phyloP scores from a whole-genome alignment of 495 filamentous ascomycete species.

The Sporormia fimetaria region DNA sequence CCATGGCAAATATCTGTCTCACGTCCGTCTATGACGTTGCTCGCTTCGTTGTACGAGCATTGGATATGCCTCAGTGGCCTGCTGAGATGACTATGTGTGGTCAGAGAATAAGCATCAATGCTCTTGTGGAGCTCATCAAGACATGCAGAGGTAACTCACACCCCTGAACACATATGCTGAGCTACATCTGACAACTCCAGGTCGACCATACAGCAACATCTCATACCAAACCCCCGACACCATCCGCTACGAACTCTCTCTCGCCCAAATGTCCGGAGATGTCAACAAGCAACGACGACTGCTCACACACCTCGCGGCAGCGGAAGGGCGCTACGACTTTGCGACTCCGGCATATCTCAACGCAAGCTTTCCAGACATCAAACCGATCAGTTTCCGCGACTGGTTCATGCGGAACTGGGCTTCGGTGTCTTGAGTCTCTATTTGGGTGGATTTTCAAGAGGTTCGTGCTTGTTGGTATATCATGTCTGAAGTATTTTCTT shows the following conservation, averaged over 20 bases:
- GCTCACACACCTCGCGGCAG: slow-evolving; percentile 39
- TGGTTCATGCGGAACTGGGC: slow-evolving; percentile 33
- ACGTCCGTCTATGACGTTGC: slow-evolving; percentile 58
- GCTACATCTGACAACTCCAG: slow-evolving; percentile 4
- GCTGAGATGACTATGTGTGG: slow-evolving; percentile 54
- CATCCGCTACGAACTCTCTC: slow-evolving; percentile 25
- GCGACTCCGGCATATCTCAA: slow-evolving; percentile 35
- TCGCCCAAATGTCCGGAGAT: slow-evolving; percentile 27
- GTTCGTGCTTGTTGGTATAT: too few species aligned
- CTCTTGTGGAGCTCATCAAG: slow-evolving; percentile 24
- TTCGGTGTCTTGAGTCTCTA: not conserved
- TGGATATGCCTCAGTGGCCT: slow-evolving; percentile 53
- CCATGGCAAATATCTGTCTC: slow-evolving; percentile 46
- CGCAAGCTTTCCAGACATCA: slow-evolving; percentile 32
- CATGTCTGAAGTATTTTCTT: too few species aligned
- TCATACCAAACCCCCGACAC: slow-evolving; percentile 20
- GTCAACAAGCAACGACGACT: slow-evolving; percentile 19
- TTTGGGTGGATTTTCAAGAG: not conserved
- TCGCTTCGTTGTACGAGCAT: slow-evolving; percentile 50
- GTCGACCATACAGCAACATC: slow-evolving; percentile 11
- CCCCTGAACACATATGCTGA: not conserved
- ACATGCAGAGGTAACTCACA: slow-evolving; percentile 26
- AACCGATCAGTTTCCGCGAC: slow-evolving; percentile 34
- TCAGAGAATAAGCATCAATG: slow-evolving; percentile 38
- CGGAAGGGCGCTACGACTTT: slow-evolving; percentile 40